phyloP scores from a whole-genome alignment of 1,284 basidiomycete species.

The Neonothopanus nambi region DNA sequence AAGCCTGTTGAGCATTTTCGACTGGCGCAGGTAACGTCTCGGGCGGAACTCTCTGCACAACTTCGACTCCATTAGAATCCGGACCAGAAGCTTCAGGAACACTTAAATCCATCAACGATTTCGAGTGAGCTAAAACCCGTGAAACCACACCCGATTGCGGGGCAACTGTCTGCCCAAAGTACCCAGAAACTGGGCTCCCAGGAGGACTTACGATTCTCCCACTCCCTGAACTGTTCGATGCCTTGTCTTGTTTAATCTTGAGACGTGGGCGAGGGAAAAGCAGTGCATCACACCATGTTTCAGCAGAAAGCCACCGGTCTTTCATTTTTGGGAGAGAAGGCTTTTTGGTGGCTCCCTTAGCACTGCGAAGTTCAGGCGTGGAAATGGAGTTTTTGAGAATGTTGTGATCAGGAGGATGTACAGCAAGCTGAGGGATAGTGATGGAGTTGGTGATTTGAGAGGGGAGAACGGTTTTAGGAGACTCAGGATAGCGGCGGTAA shows the following conservation, averaged over 20 bases:
- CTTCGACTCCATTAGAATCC: no score
- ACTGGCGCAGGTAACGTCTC: neutral
- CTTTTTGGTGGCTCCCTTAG: constrained; percentile 17
- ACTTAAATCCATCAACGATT: constrained; percentile 39
- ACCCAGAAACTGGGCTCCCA: constrained; percentile 41
- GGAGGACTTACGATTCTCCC: constrained; percentile 52
- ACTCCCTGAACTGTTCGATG: constrained; percentile 19
- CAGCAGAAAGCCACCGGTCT: constrained; percentile 68
- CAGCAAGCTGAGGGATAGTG: constrained; percentile 3
- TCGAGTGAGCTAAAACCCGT: constrained; percentile 46
- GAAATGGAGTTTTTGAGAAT: constrained; percentile 54
- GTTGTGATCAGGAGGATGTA: constrained; percentile 7
- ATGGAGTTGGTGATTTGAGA: constrained; percentile 4
- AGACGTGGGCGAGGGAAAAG: constrained; percentile 73
- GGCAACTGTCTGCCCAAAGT: constrained; percentile 20
- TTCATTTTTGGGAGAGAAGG: constrained; percentile 35
- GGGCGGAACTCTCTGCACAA: neutral
- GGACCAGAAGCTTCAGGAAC: neutral
- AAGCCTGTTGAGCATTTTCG: neutral
- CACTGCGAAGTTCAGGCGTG: constrained; percentile 57
- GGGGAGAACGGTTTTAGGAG: neutral
- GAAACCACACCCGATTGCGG: constrained; percentile 31
- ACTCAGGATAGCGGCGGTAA: constrained; percentile 3
- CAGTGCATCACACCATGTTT: constrained; percentile 79
- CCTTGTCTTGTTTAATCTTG: constrained; percentile 39